Conservation (phyloP, 352 stramenopile genomes). For the Pythium chondricola region DNA sequence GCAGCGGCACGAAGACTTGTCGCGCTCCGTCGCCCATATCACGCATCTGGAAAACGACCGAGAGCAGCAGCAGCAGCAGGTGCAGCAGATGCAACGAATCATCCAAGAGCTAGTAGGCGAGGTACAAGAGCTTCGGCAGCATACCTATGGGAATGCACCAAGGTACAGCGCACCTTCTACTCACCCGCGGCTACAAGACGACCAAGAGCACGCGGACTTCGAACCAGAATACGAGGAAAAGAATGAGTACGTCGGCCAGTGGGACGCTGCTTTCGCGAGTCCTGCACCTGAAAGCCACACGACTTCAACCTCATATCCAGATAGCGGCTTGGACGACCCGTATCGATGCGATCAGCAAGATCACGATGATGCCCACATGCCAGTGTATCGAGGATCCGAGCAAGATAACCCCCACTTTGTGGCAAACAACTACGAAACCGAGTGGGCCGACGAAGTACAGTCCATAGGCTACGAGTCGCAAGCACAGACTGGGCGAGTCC, state of each 20-base stretch:
- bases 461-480: too few relatives aligned
- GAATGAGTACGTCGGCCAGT: background rate
- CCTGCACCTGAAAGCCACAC: background rate
- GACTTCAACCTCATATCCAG: background rate
- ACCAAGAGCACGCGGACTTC: background rate
- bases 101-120: constrained; percentile 35
- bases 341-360: background rate
- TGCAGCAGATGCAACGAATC: constrained; percentile 17
- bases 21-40: constrained; percentile 33
- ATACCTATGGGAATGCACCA: too few relatives aligned
- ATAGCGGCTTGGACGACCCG: background rate
- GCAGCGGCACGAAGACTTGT: constrained; percentile 45
- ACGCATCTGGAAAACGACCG: constrained; percentile 32
- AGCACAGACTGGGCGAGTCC: too few relatives aligned
- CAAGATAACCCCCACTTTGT: background rate
- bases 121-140: constrained; percentile 6
- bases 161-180: too few relatives aligned
- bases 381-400: background rate
- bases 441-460: background rate
- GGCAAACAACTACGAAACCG: background rate
- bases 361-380: background rate
- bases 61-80: constrained; percentile 8
- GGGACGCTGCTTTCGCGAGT: background rate
- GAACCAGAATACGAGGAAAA: background rate
- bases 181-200: too few relatives aligned